A percentile compares a stretch with the other conserved stretches of the same genome.
Evolutionary conservation across 106 monocot species (phyloP).

Genomic region (Narthecium ossifragum): DNA sequence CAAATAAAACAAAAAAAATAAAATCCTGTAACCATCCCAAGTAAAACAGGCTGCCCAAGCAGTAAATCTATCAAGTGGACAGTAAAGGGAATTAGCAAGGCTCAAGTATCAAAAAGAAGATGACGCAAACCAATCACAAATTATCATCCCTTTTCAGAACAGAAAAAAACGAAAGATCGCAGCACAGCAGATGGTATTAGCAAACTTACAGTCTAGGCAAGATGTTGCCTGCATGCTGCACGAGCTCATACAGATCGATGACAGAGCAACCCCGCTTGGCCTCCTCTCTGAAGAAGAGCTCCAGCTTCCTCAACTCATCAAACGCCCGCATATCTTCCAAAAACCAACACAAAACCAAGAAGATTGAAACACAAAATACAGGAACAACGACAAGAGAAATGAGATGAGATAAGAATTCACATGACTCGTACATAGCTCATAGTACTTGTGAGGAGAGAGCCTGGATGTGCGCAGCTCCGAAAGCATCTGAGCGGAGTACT

Average conservation of each 20-base stretch:
- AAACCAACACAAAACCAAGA: neutral
- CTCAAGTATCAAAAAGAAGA: too few species aligned
- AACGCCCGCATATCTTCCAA: conserved; percentile 88
- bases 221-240: conserved; percentile 96
- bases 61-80: too few species aligned
- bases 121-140: too few species aligned
- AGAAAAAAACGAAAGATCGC: too few species aligned
- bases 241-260: conserved; percentile 93
- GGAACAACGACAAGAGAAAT: neutral
- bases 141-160: too few species aligned
- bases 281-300: conserved; percentile 98
- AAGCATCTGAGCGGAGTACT: conserved; percentile 96
- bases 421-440: conserved; percentile 71
- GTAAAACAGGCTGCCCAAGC: too few species aligned
- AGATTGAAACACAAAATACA: neutral
- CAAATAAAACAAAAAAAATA: too few species aligned
- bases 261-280: conserved; percentile 64
- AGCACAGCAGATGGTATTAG: too few species aligned
- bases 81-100: too few species aligned
- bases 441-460: conserved; percentile 89
- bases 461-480: conserved; percentile 93
- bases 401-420: neutral
- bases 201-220: conserved; percentile 91
- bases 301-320: conserved; percentile 90
- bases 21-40: too few species aligned